phyloP scores from a whole-genome alignment of 163 green algal genomes.

The Scenedesmus sp. region DNA sequence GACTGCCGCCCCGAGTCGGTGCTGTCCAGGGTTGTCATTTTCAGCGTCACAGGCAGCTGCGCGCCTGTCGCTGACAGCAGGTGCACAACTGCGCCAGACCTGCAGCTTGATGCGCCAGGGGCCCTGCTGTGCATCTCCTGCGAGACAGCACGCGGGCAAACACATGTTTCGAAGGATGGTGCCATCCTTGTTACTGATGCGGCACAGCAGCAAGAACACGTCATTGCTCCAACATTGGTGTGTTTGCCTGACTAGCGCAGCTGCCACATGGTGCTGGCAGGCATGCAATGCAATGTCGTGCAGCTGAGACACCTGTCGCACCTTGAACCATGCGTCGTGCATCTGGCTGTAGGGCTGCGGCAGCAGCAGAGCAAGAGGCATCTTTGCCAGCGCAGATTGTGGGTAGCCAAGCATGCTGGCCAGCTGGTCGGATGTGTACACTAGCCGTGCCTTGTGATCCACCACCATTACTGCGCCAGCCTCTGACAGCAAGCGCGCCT shows the following conservation, averaged over 20 bases:
- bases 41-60: constrained; percentile 31
- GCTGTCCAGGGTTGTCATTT: not conserved
- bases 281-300: not conserved
- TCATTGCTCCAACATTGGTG: not conserved
- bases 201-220: not conserved
- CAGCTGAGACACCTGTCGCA: not conserved
- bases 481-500: not conserved
- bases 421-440: constrained; percentile 25
- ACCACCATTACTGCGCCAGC: constrained; percentile 17
- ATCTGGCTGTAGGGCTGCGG: constrained; percentile 38
- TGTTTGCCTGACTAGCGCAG: not conserved
- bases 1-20: not conserved
- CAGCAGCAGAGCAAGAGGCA: constrained; percentile 8
- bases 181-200: not conserved
- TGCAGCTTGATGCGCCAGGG: constrained; percentile 38
- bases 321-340: constrained; percentile 45
- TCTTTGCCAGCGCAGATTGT: not conserved
- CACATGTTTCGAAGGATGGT: not conserved
- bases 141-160: not conserved
- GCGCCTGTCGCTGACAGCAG: constrained; percentile 55
- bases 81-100: constrained; percentile 47
- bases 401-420: constrained; percentile 18
- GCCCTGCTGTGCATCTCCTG: no score
- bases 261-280: not conserved
- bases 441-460: constrained; percentile 13